Evolutionary conservation across 2,329 filamentous ascomycete species (phyloP).

Genomic region (Stylonectria norvegica): DNA sequence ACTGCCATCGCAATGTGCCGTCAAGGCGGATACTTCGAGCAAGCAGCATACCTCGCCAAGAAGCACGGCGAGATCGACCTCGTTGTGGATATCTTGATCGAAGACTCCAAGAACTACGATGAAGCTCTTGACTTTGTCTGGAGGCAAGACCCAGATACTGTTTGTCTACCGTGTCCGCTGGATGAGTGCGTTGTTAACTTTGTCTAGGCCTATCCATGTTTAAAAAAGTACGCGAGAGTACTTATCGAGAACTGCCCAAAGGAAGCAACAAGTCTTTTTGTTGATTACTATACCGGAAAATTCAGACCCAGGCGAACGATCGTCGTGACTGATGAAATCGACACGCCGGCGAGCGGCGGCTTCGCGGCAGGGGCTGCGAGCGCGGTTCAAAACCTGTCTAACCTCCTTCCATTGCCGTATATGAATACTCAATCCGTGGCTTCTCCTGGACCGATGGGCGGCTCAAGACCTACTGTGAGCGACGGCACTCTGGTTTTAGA

Average conservation of each 20-base stretch:
- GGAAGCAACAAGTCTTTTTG: constrained; percentile 81
- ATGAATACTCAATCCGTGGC: constrained; percentile 64
- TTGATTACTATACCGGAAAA: constrained; percentile 88
- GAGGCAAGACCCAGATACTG: constrained; percentile 73
- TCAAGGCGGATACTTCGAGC: constrained; percentile 94
- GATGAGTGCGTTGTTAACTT: constrained; percentile 28
- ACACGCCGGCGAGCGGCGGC: constrained; percentile 39
- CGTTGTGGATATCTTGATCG: constrained; percentile 92
- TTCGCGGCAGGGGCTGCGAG: constrained; percentile 61
- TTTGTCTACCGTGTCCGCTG: constrained; percentile 40
- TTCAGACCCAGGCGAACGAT: constrained; percentile 70
- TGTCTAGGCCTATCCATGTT: constrained; percentile 70
- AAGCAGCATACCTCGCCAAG: constrained; percentile 90
- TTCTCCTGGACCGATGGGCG: constrained; percentile 50
- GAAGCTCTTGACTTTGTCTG: constrained; percentile 91
- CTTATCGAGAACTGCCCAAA: constrained; percentile 81
- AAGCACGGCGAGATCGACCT: constrained; percentile 92
- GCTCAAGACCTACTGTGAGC: constrained; percentile 47
- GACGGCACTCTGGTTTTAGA: constrained; percentile 52
- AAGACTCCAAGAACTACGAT: constrained; percentile 86
- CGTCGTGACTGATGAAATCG: constrained; percentile 33
- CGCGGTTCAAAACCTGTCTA: constrained; percentile 81
- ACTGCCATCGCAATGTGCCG: constrained; percentile 97
- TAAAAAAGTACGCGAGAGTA: constrained; percentile 94
- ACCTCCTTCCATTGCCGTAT: constrained; percentile 79